Percentiles rank a stretch among this genome's conserved stretches.
Conservation (phyloP, 305 asterid species). For the Fraxinus velutina region DNA sequence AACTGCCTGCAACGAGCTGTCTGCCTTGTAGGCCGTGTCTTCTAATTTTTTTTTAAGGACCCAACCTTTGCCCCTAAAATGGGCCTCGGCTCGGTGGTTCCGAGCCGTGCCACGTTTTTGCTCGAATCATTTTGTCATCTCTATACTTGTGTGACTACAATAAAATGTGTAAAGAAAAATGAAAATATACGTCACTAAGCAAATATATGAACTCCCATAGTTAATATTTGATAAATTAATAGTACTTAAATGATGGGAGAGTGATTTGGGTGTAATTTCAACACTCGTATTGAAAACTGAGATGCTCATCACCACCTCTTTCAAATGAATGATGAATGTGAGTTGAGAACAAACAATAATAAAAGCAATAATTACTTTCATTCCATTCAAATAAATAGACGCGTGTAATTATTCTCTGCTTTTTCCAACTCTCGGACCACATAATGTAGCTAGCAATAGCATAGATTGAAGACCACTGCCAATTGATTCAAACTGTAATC, state of each 20-base stretch:
- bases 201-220: background rate
- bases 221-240: background rate
- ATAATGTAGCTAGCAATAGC: background rate
- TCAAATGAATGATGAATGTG: background rate
- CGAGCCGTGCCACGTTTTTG: no score
- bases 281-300: background rate
- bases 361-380: no score
- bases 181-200: background rate
- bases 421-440: background rate
- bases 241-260: background rate
- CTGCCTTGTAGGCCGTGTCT: no score
- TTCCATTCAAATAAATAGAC: background rate
- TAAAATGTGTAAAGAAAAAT: background rate
- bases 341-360: no score
- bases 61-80: no score
- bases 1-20: no score
- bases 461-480: background rate
- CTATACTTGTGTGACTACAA: background rate
- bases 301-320: background rate
- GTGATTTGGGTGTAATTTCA: background rate
- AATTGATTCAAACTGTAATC: background rate
- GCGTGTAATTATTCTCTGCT: background rate
- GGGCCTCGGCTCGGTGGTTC: no score
- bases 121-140: no score
- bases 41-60: no score